Evolutionary conservation across 2,329 filamentous ascomycete species (phyloP), one percentile per base, ranked within the genome.

Genomic region (Ophiostoma himal-ulmi): DNA sequence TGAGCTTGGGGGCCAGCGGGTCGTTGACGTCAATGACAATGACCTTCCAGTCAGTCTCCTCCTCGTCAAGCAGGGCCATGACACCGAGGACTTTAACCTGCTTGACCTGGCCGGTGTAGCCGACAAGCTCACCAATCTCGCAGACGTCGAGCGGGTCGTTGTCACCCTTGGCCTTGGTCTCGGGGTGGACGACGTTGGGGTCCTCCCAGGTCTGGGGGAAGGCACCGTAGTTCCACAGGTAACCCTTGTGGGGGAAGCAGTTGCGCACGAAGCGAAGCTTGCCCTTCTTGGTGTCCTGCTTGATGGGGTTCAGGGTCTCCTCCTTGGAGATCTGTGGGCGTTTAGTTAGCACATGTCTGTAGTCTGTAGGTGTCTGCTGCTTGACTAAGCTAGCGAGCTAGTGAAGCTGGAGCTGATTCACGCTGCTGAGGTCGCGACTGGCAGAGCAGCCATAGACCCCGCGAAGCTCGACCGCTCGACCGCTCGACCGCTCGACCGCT

Each of bases 21-120:
- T 99, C 95, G 84, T 98, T 97, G 81, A 97, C 84, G 81, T 99
- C 95, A 80, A 99, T 96, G 83, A 98, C 95, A 78, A 99, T 98
- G 85, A 99, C 93, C 90, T 99, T 99, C 95, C 95, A 99, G 88
- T 99, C 95, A 75, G 95, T 99, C 90, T 99, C 95, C 82, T 96
- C 95, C 88, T 99, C 95, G 78, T 99, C 95, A 75, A 99, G 92
- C 76, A 99, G 89, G 76, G 95, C 95, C 95, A 99, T 99, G 80
- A 98, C 93, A 82, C 95, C 95, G 75, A 99, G 91, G 74, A 98
- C 92, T 91, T 98, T 99, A 88, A 99, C 95, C 86, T 98, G 95
- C 89, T 98, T 99, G 82, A 99, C 85, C 86, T 99, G 94, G 77
- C 95, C 95, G 73, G 90, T 87, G 87, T 96, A 96, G 82, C 92